A percentile compares a stretch with the other conserved stretches of the same genome.
phyloP scores from a whole-genome alignment of 2,329 filamentous ascomycete species.

The Colletotrichum liaoningense region DNA sequence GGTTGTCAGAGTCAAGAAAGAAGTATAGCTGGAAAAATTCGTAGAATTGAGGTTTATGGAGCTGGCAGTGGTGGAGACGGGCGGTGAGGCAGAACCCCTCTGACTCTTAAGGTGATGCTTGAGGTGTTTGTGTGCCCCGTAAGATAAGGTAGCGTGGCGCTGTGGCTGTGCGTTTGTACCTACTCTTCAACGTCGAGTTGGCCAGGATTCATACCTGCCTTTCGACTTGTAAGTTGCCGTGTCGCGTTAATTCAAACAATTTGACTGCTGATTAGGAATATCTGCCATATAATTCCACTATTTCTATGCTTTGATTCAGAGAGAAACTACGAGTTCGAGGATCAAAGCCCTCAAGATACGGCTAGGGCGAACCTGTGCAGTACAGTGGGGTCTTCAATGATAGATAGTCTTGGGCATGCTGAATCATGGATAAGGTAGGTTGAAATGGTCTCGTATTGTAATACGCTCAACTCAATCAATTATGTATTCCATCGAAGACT shows the following conservation, averaged over 20 bases:
- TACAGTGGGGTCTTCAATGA: no score
- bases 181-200: not conserved
- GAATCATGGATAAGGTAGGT: not conserved
- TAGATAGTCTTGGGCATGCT: not conserved
- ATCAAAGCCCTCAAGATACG: no score
- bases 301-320: no score
- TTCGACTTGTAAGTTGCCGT: not conserved
- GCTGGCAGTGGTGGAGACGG: constrained; percentile 3
- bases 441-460: not conserved
- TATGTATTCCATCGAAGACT: constrained; percentile 35
- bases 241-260: no score
- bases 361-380: not conserved
- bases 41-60: constrained; percentile 10
- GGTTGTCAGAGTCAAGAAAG: constrained; percentile 27
- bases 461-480: not conserved
- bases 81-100: not conserved
- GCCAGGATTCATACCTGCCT: not conserved
- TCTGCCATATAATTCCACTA: no score
- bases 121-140: not conserved
- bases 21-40: constrained; percentile 29
- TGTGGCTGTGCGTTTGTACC: constrained; percentile 3
- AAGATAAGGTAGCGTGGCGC: not conserved
- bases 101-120: not conserved
- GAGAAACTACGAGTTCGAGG: no score
- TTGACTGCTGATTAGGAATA: no score